Evolutionary conservation across 108 stramenopile genomes (phyloP).

Genomic region (Discostella stelligeroides): DNA sequence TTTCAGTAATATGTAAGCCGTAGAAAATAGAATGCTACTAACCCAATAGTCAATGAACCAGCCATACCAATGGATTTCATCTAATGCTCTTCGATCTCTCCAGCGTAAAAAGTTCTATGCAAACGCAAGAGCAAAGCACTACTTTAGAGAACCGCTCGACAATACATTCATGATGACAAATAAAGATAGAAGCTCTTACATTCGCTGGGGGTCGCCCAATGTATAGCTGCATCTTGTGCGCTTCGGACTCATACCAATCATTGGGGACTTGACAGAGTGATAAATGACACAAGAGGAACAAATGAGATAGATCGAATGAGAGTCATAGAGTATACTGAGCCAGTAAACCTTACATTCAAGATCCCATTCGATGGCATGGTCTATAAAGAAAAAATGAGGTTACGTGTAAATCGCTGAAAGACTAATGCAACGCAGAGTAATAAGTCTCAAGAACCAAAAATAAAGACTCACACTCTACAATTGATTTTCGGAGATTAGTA

Average conservation of each 20-base stretch:
- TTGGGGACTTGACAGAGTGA: conserved; percentile 17
- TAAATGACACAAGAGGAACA: not conserved
- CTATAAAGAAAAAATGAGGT: conserved; percentile 15
- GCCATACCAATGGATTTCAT: conserved; percentile 40
- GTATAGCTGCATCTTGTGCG: conserved; percentile 30
- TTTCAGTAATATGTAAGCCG: too few species aligned
- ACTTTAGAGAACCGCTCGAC: too few species aligned
- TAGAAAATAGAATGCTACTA: conserved; percentile 9
- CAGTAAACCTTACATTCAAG: not conserved
- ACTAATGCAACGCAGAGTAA: not conserved
- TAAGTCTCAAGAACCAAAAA: not conserved
- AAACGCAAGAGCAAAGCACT: too few species aligned
- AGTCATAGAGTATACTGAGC: not conserved
- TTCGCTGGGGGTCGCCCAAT: conserved; percentile 10
- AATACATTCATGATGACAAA: not conserved
- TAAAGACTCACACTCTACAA: conserved; percentile 15
- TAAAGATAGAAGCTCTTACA: not conserved
- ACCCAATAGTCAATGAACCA: conserved; percentile 50
- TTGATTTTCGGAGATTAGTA: conserved; percentile 20
- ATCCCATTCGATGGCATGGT: conserved; percentile 47
- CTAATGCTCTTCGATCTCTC: conserved; percentile 30
- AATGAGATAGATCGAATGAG: not conserved
- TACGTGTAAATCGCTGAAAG: not conserved
- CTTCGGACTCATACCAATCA: conserved; percentile 33
- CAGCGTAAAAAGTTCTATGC: conserved; percentile 15